Base-by-base conservation (phyloP, 2,329 filamentous ascomycete species). In the Lecanicillium sp. region DNA sequence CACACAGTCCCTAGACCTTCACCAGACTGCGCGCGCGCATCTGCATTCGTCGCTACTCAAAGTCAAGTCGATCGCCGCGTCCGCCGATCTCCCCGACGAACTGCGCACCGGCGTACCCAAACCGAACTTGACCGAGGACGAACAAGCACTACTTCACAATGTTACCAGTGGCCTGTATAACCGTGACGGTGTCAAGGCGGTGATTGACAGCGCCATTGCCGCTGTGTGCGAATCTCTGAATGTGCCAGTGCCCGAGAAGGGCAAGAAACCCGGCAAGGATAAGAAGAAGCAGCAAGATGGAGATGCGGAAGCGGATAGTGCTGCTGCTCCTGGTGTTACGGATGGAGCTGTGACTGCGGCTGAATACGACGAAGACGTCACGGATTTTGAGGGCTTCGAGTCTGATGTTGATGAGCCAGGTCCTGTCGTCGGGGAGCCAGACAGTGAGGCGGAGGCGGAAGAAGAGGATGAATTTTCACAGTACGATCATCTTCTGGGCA, bases 141-240 rank as follows among this genome's bases (percentile, higher is more conserved):
- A 77, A 48, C 62, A 59, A 37, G 47, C 55, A 1, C 65, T 70
- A 3, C 57, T 77, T 18, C 74, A 79, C 49, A 78, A 78, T 51
- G 74, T 79, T 37, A 78, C 75, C 18, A 79, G 74, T 43, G 66
- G 65, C 7, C 58, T 79, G 3, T 77, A 69, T 52, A 77, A 72
- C 42, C 61, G 66, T 37, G 64, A 64, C 5, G 61, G 68, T 20
- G 72, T 77, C 38, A 69, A 66, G 46, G 61, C 68, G 36, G 64
- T 65, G 3, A 56, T 74, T 9, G 64, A 69, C 18, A 63, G 66
- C 49, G 73, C 72, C 2, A 47, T 77, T 12, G 58, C 60, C 40
- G 65, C 59, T 19, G 64, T 75, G 3, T 78, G 74, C 51, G 54
- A 61, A 33, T 57, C 61, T 3, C 56, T 79, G 13, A 60, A 67